Base-by-base conservation (phyloP, 1,284 basidiomycete genomes). In the Austroboletus niveus region DNA sequence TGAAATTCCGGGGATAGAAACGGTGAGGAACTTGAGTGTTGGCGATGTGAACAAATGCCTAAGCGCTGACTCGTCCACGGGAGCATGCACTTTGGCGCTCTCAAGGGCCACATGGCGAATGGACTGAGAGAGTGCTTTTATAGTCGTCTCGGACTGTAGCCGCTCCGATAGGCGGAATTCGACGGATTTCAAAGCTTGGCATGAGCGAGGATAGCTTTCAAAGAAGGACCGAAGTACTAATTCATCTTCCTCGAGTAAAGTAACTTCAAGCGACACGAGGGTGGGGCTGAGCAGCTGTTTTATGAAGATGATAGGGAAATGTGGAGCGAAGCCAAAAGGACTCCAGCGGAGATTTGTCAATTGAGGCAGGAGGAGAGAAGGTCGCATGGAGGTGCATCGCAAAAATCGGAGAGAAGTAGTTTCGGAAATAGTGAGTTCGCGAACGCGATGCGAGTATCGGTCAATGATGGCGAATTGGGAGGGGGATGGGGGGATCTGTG, bases 221-320 rank as follows among this genome's bases (percentile, higher is more conserved):
- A 60, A 35, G 42, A 61, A 59, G 3, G 60, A 58, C 1, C 43
- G 12, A 4, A 60, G 15, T 12, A 36, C 49, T 12, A 29, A 42
- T 3, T 36, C 42, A 20, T 62, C 60, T n/a, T 15, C 40, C 39
- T 54, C 60, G 14, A 9, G 8, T 22, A 62, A 36, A 6, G n/a
- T 45, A 1, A 17, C 60, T 0, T 20, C 2, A 9, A 59, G 46
- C 1, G 48, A 48, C 38, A 54, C 38, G 11, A 60, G 60, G 1
- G 50, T 32, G 11, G 54, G 58, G 24, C 40, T 44, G 38, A 63
- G 61, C 42, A 63, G 31, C 12, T n/a, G 50, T 29, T 47, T 56
- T 30, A 60, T 56, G 34, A 52, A 43, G 34, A 52, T 22, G 7
- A 48, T 49, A 3, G 51, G 56, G 1, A 51, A 35, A 14, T 42